phyloP scores from a whole-genome alignment of 345 rosid genomes.

The Linum tenue region DNA sequence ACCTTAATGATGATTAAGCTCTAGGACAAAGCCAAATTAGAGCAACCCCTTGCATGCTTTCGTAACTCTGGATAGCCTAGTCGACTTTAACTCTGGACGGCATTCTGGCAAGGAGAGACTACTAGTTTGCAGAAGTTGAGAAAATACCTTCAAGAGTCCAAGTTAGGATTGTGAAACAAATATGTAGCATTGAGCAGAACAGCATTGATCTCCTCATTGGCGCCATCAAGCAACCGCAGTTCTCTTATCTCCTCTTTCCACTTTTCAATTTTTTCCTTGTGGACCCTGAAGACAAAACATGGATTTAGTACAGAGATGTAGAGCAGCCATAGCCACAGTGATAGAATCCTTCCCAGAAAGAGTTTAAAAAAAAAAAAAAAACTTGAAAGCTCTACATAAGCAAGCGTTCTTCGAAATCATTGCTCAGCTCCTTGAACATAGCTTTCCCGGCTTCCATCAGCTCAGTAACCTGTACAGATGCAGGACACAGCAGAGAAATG shows the following conservation, averaged over 20 bases:
- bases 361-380: background rate
- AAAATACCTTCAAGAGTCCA: constrained; percentile 41
- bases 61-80: too few species aligned
- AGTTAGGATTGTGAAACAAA: constrained; percentile 51
- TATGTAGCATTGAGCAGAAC: constrained; percentile 54
- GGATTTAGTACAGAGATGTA: too few species aligned
- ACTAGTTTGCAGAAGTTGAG: background rate
- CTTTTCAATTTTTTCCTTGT: constrained; percentile 68
- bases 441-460: constrained; percentile 67
- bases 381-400: constrained; percentile 23
- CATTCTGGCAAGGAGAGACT: too few species aligned
- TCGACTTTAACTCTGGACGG: too few species aligned
- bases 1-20: too few species aligned
- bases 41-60: too few species aligned
- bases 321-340: too few species aligned
- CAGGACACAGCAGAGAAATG: background rate
- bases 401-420: constrained; percentile 71
- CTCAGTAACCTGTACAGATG: constrained; percentile 52
- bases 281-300: constrained; percentile 35
- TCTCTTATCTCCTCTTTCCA: constrained; percentile 88
- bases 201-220: constrained; percentile 60
- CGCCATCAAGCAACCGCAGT: constrained; percentile 55
- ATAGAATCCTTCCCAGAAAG: too few species aligned
- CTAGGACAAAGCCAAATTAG: too few species aligned
- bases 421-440: constrained; percentile 65